These are phyloP conservation scores for Trametes cubensis DNA, from an alignment of 768 basidiomycete species.

Conservation along the genomic window DNA sequence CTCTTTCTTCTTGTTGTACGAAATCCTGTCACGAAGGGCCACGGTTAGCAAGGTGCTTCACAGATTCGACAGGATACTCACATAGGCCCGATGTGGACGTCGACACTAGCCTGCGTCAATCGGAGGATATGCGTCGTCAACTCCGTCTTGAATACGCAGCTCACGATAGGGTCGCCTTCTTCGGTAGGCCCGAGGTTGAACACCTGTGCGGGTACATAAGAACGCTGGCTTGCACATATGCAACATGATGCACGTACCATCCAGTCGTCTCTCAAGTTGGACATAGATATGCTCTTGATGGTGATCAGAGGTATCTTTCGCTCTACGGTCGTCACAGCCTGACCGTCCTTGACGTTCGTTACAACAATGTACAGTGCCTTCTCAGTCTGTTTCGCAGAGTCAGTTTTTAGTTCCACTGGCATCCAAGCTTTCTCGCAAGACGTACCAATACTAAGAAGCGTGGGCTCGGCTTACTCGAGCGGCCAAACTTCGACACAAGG, in stretches of 20 bases:
- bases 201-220: conserved; percentile 52
- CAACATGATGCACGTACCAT: conserved; percentile 53
- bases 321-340: conserved; percentile 61
- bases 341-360: conserved; percentile 63
- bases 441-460: conserved; percentile 88
- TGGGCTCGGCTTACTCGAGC: conserved; percentile 91
- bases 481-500: conserved; percentile 79
- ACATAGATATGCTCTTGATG: conserved; percentile 85
- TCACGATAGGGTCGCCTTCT: conserved; percentile 93
- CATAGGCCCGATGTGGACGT: conserved; percentile 74
- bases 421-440: conserved; percentile 14
- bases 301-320: conserved; percentile 89
- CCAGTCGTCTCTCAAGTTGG: conserved; percentile 93
- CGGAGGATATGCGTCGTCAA: conserved; percentile 80
- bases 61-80: conserved; percentile 44
- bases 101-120: conserved; percentile 76
- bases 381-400: conserved; percentile 58
- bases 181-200: conserved; percentile 80
- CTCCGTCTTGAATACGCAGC: conserved; percentile 95
- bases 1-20: conserved; percentile 96
- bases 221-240: too few species aligned
- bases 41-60: not conserved
- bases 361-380: conserved; percentile 85
- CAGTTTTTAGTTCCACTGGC: not conserved
- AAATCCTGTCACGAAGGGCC: conserved; percentile 52